These are phyloP conservation scores for Perkinsus olseni DNA, from an alignment of 169 alveolate genomes.

Conservation along the genomic window DNA sequence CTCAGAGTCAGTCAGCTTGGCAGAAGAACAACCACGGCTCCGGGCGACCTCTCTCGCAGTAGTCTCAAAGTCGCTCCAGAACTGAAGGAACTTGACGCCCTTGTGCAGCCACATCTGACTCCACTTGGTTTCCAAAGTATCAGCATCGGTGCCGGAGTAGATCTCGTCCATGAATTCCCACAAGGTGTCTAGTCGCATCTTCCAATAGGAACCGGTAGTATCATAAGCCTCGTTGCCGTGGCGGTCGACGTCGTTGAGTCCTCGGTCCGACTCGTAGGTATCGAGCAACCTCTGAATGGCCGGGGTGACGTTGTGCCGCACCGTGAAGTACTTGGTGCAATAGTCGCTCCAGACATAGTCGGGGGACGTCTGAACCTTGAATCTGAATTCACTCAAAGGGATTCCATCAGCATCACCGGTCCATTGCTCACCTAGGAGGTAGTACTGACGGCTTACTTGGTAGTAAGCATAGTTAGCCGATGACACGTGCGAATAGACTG, in stretches of 20 bases:
- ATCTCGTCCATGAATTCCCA: background rate
- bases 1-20: background rate
- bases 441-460: background rate
- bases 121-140: background rate
- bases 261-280: background rate
- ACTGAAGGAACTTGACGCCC: background rate
- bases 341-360: background rate
- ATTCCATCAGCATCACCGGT: background rate
- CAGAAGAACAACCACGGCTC: background rate
- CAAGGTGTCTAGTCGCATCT: background rate
- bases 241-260: background rate
- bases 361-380: background rate
- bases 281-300: background rate
- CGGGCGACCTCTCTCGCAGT: background rate
- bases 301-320: background rate
- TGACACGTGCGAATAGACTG: too few relatives aligned
- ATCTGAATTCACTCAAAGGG: background rate
- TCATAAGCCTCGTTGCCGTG: background rate
- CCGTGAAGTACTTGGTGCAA: background rate
- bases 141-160: background rate
- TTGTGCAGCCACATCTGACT: background rate
- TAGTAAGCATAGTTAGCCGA: background rate
- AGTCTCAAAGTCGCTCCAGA: background rate
- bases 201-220: background rate
- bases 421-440: background rate